These are phyloP conservation scores for Mycosphaerella sp. DNA, from an alignment of 2,329 filamentous ascomycete species.

Conservation along the genomic window DNA sequence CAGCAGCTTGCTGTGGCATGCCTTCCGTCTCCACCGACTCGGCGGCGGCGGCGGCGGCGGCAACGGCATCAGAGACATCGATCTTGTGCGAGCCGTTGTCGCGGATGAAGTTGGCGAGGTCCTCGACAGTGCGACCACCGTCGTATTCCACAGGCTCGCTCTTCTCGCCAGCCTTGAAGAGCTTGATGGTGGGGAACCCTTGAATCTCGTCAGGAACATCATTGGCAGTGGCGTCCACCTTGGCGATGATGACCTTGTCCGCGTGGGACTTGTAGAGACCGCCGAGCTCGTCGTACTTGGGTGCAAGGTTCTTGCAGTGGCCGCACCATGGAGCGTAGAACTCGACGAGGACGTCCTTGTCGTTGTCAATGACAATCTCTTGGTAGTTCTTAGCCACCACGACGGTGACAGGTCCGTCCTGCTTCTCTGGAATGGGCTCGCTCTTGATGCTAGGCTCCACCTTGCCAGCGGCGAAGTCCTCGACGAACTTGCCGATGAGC, in stretches of 20 bases:
- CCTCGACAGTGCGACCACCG: slow-evolving; percentile 82
- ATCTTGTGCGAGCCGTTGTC: slow-evolving; percentile 91
- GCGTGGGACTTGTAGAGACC: slow-evolving; percentile 48
- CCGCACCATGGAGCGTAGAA: slow-evolving; percentile 90
- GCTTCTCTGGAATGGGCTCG: slow-evolving; percentile 87
- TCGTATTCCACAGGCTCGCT: slow-evolving; percentile 76
- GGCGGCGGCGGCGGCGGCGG: slow-evolving; percentile 40
- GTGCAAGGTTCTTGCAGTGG: slow-evolving; percentile 63
- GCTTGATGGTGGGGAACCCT: slow-evolving; percentile 99
- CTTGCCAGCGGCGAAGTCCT: slow-evolving; percentile 80
- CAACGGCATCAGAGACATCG: slow-evolving; percentile 51
- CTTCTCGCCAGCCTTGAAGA: slow-evolving; percentile 90
- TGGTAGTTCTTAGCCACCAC: slow-evolving; percentile 94
- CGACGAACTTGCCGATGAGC: slow-evolving; percentile 73
- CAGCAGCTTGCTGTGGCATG: slow-evolving; percentile 42
- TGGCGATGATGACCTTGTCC: slow-evolving; percentile 61
- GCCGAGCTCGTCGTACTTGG: slow-evolving; percentile 62
- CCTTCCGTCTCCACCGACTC: slow-evolving; percentile 44
- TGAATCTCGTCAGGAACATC: slow-evolving; percentile 95
- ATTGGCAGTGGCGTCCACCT: slow-evolving; percentile 94
- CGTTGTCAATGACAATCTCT: slow-evolving; percentile 81
- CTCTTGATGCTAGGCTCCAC: slow-evolving; percentile 96
- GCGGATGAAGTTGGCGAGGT: slow-evolving; percentile 84
- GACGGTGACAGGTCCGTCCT: slow-evolving; percentile 81
- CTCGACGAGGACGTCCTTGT: slow-evolving; percentile 95